phyloP scores from a whole-genome alignment of 768 basidiomycete species.

The Pisolithus albus region DNA sequence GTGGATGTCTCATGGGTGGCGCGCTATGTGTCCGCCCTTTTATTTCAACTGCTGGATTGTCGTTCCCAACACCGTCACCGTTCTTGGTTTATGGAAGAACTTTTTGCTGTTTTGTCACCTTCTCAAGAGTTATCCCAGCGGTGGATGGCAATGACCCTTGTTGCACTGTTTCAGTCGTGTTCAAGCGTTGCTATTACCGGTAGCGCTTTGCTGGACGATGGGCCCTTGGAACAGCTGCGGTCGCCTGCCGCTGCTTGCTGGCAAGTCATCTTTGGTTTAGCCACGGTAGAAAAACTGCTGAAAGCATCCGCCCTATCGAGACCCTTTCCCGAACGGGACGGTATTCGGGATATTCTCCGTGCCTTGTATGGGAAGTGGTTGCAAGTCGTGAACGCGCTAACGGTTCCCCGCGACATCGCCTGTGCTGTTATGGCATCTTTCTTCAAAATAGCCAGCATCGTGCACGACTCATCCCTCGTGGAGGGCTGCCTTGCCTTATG shows the following conservation, averaged over 20 bases:
- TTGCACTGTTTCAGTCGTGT: conserved; percentile 27
- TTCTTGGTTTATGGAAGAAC: not conserved
- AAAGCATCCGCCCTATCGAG: conserved; percentile 1
- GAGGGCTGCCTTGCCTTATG: conserved; percentile 32
- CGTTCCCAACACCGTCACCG: not conserved
- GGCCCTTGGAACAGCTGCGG: not conserved
- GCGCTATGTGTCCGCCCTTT: conserved; percentile 6
- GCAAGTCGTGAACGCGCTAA: conserved; percentile 12
- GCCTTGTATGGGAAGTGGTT: conserved; percentile 40
- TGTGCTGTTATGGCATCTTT: conserved; percentile 36
- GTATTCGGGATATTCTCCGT: conserved; percentile 22
- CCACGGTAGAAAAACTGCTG: conserved; percentile 29
- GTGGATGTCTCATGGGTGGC: conserved; percentile 10
- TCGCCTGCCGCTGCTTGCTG: conserved; percentile 22
- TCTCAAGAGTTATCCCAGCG: conserved; percentile 24
- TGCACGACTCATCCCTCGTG: conserved; percentile 32
- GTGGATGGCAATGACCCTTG: conserved; percentile 38
- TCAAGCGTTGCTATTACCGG: not conserved
- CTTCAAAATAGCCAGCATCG: conserved; percentile 37
- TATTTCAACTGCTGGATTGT: conserved; percentile 4
- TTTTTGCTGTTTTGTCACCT: conserved; percentile 26
- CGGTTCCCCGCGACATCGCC: conserved; percentile 26
- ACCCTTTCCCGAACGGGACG: conserved; percentile 1
- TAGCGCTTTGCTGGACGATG: not conserved
- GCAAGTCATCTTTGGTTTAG: conserved; percentile 38